Evolutionary conservation across 2,329 filamentous ascomycete genomes (phyloP).

Genomic region (Hymenotorrendiella dingleyae): DNA sequence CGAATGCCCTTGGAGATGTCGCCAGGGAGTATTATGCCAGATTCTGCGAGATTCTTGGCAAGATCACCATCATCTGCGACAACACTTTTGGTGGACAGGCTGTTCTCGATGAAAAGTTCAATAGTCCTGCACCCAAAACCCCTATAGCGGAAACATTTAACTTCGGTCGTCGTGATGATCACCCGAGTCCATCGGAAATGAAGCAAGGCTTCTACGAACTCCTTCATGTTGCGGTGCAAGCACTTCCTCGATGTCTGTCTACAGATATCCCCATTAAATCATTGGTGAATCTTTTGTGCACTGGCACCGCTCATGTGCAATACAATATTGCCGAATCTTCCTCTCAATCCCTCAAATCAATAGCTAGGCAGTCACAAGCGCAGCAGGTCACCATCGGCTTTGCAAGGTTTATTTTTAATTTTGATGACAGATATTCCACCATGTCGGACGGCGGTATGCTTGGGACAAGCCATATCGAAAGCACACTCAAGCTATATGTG

Average conservation of each 20-base stretch:
- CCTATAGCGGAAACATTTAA: constrained; percentile 93
- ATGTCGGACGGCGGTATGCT: constrained; percentile 98
- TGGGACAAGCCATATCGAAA: constrained; percentile 89
- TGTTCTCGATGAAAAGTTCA: constrained; percentile 91
- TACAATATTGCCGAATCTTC: constrained; percentile 88
- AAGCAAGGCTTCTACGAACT: constrained; percentile 95
- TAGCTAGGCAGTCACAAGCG: constrained; percentile 85
- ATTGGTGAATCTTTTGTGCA: constrained; percentile 90
- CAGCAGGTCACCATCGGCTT: constrained; percentile 97
- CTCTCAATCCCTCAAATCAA: constrained; percentile 87
- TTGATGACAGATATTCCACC: constrained; percentile 93
- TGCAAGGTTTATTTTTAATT: constrained; percentile 96
- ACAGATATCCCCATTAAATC: constrained; percentile 88
- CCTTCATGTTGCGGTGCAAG: constrained; percentile 90
- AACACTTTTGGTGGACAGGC: constrained; percentile 96
- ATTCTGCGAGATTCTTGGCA: constrained; percentile 92
- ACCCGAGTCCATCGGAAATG: constrained; percentile 65
- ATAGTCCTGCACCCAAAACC: constrained; percentile 80
- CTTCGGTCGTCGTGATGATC: constrained; percentile 77
- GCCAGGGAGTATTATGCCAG: constrained; percentile 80
- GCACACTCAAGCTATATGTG: constrained; percentile 84
- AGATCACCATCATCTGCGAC: constrained; percentile 94
- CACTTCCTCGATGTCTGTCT: constrained; percentile 87
- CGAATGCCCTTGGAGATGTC: constrained; percentile 62
- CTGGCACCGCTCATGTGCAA: constrained; percentile 92